A percentile compares a stretch with the other conserved stretches of the same genome.
Conservation (phyloP, 225 moss, liverwort and hornwort genomes). For the Pseudisothecium myosuroides region DNA sequence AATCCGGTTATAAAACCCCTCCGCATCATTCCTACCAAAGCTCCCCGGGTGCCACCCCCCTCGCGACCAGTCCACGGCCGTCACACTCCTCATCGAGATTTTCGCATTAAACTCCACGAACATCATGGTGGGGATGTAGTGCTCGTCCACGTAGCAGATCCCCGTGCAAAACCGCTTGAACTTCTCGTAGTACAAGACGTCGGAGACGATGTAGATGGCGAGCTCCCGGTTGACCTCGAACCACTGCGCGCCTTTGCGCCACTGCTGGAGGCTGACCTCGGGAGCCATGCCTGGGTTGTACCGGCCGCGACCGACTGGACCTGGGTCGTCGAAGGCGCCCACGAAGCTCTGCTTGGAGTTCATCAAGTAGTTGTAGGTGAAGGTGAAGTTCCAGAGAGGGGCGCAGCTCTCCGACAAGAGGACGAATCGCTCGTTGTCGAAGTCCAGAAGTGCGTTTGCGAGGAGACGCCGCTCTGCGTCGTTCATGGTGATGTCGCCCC, state of each 20-base stretch:
- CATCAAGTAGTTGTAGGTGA: conserved; percentile 41
- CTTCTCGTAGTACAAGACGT: conserved; percentile 42
- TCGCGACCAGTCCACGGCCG: conserved; percentile 49
- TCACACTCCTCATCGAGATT: conserved; percentile 32
- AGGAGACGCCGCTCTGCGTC: conserved; percentile 64
- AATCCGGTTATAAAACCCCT: conserved; percentile 4
- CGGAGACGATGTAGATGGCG: conserved; percentile 37
- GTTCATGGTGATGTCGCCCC: conserved; percentile 51
- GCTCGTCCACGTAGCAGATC: conserved; percentile 53
- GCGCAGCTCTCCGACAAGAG: conserved; percentile 74
- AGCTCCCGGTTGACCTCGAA: conserved; percentile 45
- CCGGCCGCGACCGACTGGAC: conserved; percentile 39
- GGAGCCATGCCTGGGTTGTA: conserved; percentile 34
- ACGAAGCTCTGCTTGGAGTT: conserved; percentile 35
- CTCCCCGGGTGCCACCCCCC: conserved; percentile 54
- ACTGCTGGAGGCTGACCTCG: conserved; percentile 34
- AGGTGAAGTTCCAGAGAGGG: conserved; percentile 60
- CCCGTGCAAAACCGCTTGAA: conserved; percentile 35
- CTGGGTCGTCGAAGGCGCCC: conserved; percentile 45
- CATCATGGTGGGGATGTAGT: conserved; percentile 61
- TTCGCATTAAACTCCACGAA: conserved; percentile 20
- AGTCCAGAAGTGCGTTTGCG: conserved; percentile 75
- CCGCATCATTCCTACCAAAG: conserved; percentile 20
- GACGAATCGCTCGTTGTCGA: conserved; percentile 66
- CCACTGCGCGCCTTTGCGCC: conserved; percentile 61